Evolutionary conservation across 129 eudicot species (phyloP).

Genomic region (Rutidosis leptorrhynchoides): DNA sequence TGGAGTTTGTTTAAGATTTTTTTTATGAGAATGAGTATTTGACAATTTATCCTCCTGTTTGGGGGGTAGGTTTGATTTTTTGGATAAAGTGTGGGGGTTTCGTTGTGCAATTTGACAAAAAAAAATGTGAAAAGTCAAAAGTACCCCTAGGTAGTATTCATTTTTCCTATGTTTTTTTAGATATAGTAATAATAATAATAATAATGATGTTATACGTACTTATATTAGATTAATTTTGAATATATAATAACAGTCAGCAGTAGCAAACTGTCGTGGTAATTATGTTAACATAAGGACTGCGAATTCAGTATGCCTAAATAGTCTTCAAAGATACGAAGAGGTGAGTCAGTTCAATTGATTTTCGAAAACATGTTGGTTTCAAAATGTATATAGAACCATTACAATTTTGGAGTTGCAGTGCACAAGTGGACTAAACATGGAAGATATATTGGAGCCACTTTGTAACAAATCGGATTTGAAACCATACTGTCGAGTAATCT

Average conservation of each 20-base stretch:
- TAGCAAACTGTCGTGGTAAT: constrained; percentile 28
- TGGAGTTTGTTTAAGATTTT: no score
- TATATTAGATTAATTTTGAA: not conserved
- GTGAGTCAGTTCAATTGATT: constrained; percentile 5
- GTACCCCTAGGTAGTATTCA: no score
- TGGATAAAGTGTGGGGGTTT: no score
- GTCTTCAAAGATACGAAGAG: constrained; percentile 30
- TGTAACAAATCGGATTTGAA: constrained; percentile 35
- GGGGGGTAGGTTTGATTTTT: no score
- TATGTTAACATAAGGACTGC: constrained; percentile 14
- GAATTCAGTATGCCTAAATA: constrained; percentile 16
- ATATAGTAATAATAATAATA: no score
- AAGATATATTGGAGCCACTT: constrained; percentile 34
- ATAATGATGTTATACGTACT: not conserved
- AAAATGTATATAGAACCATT: not conserved
- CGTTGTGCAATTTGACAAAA: no score
- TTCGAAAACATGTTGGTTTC: not conserved
- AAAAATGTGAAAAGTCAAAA: no score
- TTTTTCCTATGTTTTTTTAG: no score
- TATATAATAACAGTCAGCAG: constrained; percentile 24
- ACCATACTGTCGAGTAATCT: constrained; percentile 33
- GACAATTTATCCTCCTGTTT: no score
- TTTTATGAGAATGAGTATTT: no score
- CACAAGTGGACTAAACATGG: constrained; percentile 26
- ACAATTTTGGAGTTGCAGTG: constrained; percentile 21